Conservation (phyloP, 2,329 filamentous ascomycete species). For the Xylariales sp. region DNA sequence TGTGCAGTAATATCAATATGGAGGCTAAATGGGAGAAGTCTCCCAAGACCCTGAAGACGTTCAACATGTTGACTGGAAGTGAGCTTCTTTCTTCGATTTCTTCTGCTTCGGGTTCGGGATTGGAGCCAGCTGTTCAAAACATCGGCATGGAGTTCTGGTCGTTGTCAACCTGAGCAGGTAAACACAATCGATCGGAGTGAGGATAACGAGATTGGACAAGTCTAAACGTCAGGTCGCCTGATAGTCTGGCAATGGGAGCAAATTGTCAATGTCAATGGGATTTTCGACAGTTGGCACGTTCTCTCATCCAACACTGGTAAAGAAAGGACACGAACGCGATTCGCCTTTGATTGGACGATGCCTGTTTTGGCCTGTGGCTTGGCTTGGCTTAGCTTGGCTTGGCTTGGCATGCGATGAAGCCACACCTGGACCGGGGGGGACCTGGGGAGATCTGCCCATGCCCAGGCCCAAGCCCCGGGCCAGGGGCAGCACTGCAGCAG, state of each 20-base stretch:
- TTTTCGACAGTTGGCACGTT: too few species aligned
- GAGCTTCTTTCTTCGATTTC: constrained; percentile 29
- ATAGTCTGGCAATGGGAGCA: neutral
- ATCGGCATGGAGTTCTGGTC: too few species aligned
- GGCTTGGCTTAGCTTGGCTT: neutral
- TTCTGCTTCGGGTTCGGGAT: constrained; percentile 15
- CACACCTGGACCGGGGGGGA: constrained; percentile 3
- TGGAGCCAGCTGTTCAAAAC: constrained; percentile 3
- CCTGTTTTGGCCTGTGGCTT: constrained; percentile 18
- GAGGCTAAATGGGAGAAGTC: constrained; percentile 94
- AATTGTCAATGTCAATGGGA: neutral
- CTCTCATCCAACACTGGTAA: neutral
- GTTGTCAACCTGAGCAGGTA: too few species aligned
- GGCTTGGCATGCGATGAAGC: neutral
- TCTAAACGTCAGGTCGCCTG: neutral
- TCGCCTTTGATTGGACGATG: constrained; percentile 32
- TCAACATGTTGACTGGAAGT: constrained; percentile 31
- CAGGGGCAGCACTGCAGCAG: too few species aligned
- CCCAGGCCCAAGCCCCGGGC: too few species aligned
- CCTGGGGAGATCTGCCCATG: too few species aligned
- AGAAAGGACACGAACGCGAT: constrained; percentile 41
- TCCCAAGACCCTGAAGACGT: constrained; percentile 57
- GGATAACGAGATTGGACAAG: neutral
- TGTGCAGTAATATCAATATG: constrained; percentile 91
- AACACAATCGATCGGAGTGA: too few species aligned